Evolutionary conservation across 441 rosid species (phyloP).

Genomic region (Capsella rubella): DNA sequence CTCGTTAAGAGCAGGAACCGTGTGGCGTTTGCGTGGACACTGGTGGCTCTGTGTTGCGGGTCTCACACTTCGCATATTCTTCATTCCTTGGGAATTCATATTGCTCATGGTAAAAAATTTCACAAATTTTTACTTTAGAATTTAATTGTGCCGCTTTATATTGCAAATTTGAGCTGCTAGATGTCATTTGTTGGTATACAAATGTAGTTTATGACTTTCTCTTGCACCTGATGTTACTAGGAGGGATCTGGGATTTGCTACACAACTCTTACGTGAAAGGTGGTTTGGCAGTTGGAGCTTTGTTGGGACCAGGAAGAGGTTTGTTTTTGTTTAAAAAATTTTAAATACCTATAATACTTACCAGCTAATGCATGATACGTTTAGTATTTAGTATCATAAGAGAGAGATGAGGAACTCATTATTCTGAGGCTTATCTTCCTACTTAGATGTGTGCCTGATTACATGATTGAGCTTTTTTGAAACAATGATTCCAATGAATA

Average conservation of each 20-base stretch:
- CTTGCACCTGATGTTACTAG: slow-evolving; percentile 49
- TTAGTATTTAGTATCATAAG: slow-evolving; percentile 7
- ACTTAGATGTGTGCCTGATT: slow-evolving; percentile 10
- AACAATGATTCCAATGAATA: slow-evolving; percentile 4
- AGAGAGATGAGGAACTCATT: not conserved
- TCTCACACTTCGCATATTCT: slow-evolving; percentile 87
- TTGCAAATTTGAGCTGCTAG: not conserved
- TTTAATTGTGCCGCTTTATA: not conserved
- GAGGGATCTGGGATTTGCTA: slow-evolving; percentile 71
- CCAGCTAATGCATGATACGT: slow-evolving; percentile 26
- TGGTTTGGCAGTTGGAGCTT: slow-evolving; percentile 80
- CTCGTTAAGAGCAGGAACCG: slow-evolving; percentile 77
- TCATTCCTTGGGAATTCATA: slow-evolving; percentile 87
- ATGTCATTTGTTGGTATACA: not conserved
- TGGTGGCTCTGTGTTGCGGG: slow-evolving; percentile 95
- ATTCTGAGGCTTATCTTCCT: not conserved
- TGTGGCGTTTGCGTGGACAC: slow-evolving; percentile 89
- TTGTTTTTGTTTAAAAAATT: slow-evolving; percentile 19
- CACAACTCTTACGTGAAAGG: slow-evolving; percentile 93
- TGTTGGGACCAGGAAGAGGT: slow-evolving; percentile 98
- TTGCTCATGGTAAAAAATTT: slow-evolving; percentile 68
- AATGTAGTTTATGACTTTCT: slow-evolving; percentile 28
- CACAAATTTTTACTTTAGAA: not conserved
- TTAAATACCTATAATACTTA: not conserved
- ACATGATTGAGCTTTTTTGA: slow-evolving; percentile 3